Evolutionary conservation across 768 basidiomycete species (phyloP).

Genomic region (Mycena rosella): DNA sequence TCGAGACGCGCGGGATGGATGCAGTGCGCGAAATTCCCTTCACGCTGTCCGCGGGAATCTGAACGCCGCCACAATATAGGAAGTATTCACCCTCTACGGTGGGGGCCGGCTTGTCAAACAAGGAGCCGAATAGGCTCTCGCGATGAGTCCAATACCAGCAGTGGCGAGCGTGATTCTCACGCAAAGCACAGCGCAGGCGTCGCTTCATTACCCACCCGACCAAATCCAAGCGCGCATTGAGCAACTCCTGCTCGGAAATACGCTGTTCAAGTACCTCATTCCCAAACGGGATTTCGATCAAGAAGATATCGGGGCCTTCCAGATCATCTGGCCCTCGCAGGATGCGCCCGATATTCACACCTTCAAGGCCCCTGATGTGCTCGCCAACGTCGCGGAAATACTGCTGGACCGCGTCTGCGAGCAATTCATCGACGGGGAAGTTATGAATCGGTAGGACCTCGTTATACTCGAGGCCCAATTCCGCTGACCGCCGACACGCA

Average conservation of each 20-base stretch:
- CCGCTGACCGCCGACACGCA: not conserved
- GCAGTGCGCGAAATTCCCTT: too few relatives aligned
- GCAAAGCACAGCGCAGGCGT: too few relatives aligned
- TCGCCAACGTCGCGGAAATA: too few relatives aligned
- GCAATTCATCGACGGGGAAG: not conserved
- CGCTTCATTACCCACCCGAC: too few relatives aligned
- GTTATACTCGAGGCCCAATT: not conserved
- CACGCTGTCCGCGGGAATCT: too few relatives aligned
- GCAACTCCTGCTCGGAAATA: not conserved
- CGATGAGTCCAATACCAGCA: too few relatives aligned
- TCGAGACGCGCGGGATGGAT: too few relatives aligned
- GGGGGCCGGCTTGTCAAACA: too few relatives aligned
- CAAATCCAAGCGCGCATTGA: not conserved
- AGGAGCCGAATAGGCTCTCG: too few relatives aligned
- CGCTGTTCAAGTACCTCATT: not conserved
- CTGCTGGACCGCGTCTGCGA: not conserved
- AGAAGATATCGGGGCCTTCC: not conserved
- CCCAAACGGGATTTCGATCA: not conserved
- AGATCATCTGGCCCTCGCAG: not conserved
- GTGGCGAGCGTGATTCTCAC: too few relatives aligned
- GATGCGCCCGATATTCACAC: not conserved
- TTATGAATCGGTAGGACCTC: not conserved
- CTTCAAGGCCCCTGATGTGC: not conserved
- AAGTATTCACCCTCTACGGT: too few relatives aligned
- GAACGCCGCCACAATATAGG: too few relatives aligned